A percentile compares a stretch with the other conserved stretches of the same genome.
Conservation (phyloP, 1,284 basidiomycete genomes). For the Tilletia caries region DNA sequence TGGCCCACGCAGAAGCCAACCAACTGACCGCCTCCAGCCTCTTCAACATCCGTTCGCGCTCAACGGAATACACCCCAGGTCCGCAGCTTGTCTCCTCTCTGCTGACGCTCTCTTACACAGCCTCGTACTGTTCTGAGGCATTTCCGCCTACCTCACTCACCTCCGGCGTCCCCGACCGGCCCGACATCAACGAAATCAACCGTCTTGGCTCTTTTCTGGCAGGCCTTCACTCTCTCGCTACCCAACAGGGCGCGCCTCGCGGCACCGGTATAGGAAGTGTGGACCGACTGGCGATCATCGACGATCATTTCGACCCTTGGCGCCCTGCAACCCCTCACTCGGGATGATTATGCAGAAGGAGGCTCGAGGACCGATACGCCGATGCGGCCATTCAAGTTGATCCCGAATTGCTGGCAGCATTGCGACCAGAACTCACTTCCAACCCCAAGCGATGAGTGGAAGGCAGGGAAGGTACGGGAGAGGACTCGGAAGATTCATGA, state of each 20-base stretch:
- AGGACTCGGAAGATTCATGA: conserved; percentile 76
- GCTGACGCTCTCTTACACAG: conserved; percentile 71
- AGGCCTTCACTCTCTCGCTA: neutral
- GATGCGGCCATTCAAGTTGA: conserved; percentile 77
- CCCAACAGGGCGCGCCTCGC: too few relatives aligned
- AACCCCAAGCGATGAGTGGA: conserved; percentile 58
- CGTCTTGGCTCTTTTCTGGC: conserved; percentile 60
- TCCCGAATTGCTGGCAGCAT: conserved; percentile 59
- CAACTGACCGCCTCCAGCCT: conserved; percentile 24
- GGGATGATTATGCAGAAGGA: conserved; percentile 63
- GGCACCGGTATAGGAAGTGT: conserved; percentile 57
- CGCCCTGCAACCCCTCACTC: conserved; percentile 79
- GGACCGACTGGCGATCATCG: conserved; percentile 78
- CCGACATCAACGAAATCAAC: conserved; percentile 78
- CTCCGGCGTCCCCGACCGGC: conserved; percentile 64
- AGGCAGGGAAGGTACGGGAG: conserved; percentile 63
- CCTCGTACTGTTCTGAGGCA: conserved; percentile 76
- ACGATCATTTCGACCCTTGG: conserved; percentile 83
- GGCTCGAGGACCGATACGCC: conserved; percentile 68
- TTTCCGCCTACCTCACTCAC: conserved; percentile 75
- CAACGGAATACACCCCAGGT: conserved; percentile 24
- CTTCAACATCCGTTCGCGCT: conserved; percentile 22
- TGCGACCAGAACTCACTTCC: conserved; percentile 32
- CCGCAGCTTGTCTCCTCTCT: conserved; percentile 70
- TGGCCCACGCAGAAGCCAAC: neutral